These are phyloP conservation scores for Guadua angustifolia DNA, from an alignment of 176 grass and related monocot species.

Conservation along the genomic window DNA sequence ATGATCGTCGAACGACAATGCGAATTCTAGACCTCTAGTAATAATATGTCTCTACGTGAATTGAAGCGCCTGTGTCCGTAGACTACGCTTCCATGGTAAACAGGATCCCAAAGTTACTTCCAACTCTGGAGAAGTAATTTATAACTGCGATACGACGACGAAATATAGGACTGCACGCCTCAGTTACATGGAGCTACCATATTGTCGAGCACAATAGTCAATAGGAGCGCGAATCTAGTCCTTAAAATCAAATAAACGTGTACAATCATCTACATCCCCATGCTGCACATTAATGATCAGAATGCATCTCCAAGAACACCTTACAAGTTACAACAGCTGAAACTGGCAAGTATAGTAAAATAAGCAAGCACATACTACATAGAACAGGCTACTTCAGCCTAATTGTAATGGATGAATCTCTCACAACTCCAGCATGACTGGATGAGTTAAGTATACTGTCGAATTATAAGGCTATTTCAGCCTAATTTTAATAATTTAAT, in stretches of 20 bases:
- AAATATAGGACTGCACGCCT: neutral
- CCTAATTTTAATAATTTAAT: constrained; percentile 12
- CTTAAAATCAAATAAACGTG: constrained; percentile 14
- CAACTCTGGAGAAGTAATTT: neutral
- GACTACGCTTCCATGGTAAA: neutral
- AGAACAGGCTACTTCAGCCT: constrained; percentile 41
- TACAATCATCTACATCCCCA: constrained; percentile 11
- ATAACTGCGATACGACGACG: neutral
- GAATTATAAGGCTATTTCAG: constrained; percentile 9
- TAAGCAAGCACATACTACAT: neutral
- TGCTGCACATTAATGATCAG: neutral
- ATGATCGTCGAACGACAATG: neutral
- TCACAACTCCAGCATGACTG: constrained; percentile 23
- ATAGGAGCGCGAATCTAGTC: neutral
- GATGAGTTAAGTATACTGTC: constrained; percentile 4
- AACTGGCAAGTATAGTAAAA: constrained; percentile 27
- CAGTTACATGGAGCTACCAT: neutral
- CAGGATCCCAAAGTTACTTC: neutral
- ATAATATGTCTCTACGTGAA: neutral
- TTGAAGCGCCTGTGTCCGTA: neutral
- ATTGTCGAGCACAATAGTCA: neutral
- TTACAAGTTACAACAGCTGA: constrained; percentile 41
- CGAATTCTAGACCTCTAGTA: constrained; percentile 1
- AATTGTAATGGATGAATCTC: neutral
- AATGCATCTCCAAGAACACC: constrained; percentile 16